A percentile compares a stretch with the other conserved stretches of the same genome.
Conservation (phyloP, 2,329 filamentous ascomycete genomes). For the Cladosporium colombiae region DNA sequence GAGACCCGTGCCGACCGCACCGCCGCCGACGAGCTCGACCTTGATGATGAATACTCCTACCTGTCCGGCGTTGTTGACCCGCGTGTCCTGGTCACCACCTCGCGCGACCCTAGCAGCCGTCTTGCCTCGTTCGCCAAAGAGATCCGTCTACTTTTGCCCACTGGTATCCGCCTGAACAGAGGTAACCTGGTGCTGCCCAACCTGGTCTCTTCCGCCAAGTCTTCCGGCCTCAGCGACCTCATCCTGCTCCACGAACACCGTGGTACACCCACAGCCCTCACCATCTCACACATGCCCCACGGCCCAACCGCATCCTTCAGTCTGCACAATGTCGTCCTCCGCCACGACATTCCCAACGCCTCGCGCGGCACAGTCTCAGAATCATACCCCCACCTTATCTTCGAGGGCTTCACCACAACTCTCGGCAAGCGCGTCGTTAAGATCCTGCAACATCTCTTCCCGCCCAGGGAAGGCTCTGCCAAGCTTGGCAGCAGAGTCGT, state of each 20-base stretch:
- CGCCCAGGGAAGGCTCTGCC: slow-evolving; percentile 76
- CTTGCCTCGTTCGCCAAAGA: slow-evolving; percentile 92
- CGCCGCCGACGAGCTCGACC: slow-evolving; percentile 67
- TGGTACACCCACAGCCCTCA: slow-evolving; percentile 87
- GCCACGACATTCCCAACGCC: slow-evolving; percentile 88
- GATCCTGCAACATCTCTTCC: slow-evolving; percentile 91
- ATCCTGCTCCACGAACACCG: slow-evolving; percentile 89
- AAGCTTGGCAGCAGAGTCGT: slow-evolving; percentile 88
- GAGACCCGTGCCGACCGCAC: slow-evolving; percentile 72
- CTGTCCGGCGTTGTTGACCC: slow-evolving; percentile 91
- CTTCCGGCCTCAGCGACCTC: slow-evolving; percentile 79
- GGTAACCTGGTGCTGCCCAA: slow-evolving; percentile 87
- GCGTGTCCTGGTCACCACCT: slow-evolving; percentile 85
- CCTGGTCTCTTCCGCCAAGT: slow-evolving; percentile 77
- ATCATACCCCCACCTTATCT: slow-evolving; percentile 90
- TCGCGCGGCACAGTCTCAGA: slow-evolving; percentile 87
- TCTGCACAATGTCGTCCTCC: slow-evolving; percentile 87
- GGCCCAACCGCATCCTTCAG: slow-evolving; percentile 86
- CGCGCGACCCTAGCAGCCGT: slow-evolving; percentile 79
- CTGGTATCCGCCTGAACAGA: slow-evolving; percentile 83
- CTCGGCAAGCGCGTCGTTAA: slow-evolving; percentile 83
- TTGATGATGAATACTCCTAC: slow-evolving; percentile 88
- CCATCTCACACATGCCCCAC: slow-evolving; percentile 82
- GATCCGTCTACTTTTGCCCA: slow-evolving; percentile 79
- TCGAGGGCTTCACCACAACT: slow-evolving; percentile 84